These are phyloP conservation scores for Ajuga chamaepitys DNA, from an alignment of 257 asterid genomes.

Conservation along the genomic window DNA sequence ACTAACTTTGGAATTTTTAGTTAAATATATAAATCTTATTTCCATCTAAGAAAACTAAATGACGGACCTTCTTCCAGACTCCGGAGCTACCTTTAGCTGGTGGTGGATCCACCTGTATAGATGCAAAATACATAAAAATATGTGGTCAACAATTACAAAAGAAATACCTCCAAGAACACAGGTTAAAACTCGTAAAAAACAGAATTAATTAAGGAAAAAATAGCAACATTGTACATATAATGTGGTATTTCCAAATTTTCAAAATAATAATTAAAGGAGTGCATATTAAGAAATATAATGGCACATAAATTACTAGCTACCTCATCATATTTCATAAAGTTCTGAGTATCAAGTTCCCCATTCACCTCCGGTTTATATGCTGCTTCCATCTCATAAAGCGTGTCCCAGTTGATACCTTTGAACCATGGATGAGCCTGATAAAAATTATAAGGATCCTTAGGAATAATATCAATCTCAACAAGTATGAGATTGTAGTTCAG, in stretches of 20 bases:
- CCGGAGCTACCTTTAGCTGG: slow-evolving; percentile 38
- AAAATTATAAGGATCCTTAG: neutral
- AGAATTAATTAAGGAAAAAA: too few relatives aligned
- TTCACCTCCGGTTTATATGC: slow-evolving; percentile 78
- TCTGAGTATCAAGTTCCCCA: slow-evolving; percentile 83
- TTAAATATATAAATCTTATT: neutral
- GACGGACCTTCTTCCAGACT: slow-evolving; percentile 56
- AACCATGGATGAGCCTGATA: slow-evolving; percentile 87
- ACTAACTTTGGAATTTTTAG: neutral
- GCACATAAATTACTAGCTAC: slow-evolving; percentile 19
- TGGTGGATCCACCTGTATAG: slow-evolving; percentile 55
- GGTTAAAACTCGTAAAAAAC: neutral
- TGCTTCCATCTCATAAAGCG: slow-evolving; percentile 66
- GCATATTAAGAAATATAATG: neutral
- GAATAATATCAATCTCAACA: neutral
- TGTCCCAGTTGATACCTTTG: slow-evolving; percentile 64
- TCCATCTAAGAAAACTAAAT: slow-evolving; percentile 6
- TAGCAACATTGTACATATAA: too few relatives aligned
- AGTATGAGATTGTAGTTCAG: neutral
- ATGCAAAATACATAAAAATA: slow-evolving; percentile 10
- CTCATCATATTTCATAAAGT: slow-evolving; percentile 74
- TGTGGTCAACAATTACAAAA: neutral
- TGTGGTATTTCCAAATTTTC: too few relatives aligned
- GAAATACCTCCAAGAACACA: neutral
- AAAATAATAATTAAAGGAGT: too few relatives aligned